Base-by-base conservation (phyloP, 2,329 filamentous ascomycete species). In the Paecilomyces formosus region DNA sequence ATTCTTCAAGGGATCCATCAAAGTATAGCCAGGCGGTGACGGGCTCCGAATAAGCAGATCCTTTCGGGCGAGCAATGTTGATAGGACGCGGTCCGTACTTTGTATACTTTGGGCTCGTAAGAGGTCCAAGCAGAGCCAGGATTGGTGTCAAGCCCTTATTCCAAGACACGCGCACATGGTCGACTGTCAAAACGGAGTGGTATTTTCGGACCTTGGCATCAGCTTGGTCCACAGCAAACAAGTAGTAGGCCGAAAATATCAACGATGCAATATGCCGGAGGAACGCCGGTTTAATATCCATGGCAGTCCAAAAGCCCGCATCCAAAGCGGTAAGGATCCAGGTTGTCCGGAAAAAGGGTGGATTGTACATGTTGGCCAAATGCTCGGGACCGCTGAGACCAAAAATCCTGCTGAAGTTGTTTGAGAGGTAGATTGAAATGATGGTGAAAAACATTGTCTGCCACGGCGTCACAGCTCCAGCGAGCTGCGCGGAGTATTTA, bases 311-410 rank as follows among this genome's bases (percentile, higher is more conserved):
- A 74, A 97, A 99, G 1, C 94, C 94, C 6, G 94, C 94, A 68
- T 99, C 94, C 61, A 99, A 77, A 0, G 92, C 94, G 0, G 94
- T 99, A 57, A 94, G 87, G n/a, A 97, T 85, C 94, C 94, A 99
- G 70, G 94, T 99, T 57, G 94, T 94, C 54, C 94, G 88, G 73
- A 96, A 99, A 77, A 95, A 99, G 28, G 89, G 87, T 55, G 90
- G 82, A 57, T 89, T 91, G 78, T 99, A 99, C 72, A 97, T 88
- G 70, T 96, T 96, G 30, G 92, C 89, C 69, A 99, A 82, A 21
- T 94, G 94, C 68, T 99, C 94, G 3, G 94, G 93, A 64, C 88
- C 92, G 65, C 96, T 92, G 56, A 99, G 84, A 2, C 92, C 91
- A 59, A 96, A 84, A 5, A 99, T 85, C 63, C 95, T 95, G 71